Conservation (phyloP, 371 early-diverging fungal genomes). For the Mucor velutinosus region DNA sequence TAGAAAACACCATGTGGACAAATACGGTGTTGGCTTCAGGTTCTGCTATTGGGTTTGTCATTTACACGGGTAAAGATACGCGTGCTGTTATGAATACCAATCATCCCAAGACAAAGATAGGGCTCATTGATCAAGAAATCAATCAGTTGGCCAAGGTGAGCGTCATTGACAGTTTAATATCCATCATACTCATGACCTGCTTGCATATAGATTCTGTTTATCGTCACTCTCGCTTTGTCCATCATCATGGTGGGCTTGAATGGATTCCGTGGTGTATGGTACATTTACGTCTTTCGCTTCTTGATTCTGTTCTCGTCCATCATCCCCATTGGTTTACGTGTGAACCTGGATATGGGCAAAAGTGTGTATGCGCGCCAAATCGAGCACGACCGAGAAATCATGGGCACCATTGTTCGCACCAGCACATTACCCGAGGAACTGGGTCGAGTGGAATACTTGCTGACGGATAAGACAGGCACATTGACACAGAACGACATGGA, state of each 20-base stretch:
- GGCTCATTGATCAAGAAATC: conserved; percentile 93
- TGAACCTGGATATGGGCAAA: conserved; percentile 98
- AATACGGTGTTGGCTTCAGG: conserved; percentile 98
- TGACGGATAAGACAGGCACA: conserved; percentile 99
- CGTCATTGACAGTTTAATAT: too few species aligned
- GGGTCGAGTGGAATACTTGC: conserved; percentile 94
- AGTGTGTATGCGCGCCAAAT: conserved; percentile 89
- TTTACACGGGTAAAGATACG: conserved; percentile 98
- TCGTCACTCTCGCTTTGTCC: conserved; percentile 83
- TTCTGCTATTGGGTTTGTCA: conserved; percentile 87
- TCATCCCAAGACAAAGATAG: conserved; percentile 95
- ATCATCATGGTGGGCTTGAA: conserved; percentile 89
- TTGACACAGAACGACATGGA: conserved; percentile 99
- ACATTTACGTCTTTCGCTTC: conserved; percentile 92
- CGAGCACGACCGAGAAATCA: conserved; percentile 79
- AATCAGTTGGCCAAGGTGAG: conserved; percentile 90
- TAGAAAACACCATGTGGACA: conserved; percentile 98
- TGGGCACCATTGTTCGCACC: conserved; percentile 92
- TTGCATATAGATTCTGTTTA: conserved; percentile 74
- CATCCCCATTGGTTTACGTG: conserved; percentile 97
- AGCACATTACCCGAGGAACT: conserved; percentile 99
- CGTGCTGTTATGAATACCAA: conserved; percentile 98
- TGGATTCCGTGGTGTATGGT: conserved; percentile 89
- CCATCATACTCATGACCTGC: too few species aligned
- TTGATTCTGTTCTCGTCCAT: conserved; percentile 97